Evolutionary conservation across 345 rosid genomes (phyloP).

Genomic region (Aquilaria yunnanensis): DNA sequence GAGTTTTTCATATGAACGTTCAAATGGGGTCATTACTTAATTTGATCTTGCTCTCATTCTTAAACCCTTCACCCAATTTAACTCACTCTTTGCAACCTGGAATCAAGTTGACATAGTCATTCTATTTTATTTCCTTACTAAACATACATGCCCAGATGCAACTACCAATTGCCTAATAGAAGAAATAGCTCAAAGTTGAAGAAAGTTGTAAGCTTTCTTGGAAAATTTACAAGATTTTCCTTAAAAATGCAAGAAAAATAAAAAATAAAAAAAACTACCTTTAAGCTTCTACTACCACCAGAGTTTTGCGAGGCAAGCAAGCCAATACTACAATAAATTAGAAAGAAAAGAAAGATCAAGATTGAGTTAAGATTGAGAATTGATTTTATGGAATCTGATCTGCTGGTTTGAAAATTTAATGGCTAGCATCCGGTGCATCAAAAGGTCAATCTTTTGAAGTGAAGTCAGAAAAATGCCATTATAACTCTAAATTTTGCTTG

Average conservation of each 20-base stretch:
- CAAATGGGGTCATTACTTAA: slow-evolving; percentile 28
- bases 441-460: slow-evolving; percentile 21
- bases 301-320: too few species aligned
- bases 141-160: slow-evolving; percentile 39
- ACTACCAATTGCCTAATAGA: slow-evolving; percentile 17
- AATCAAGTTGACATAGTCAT: slow-evolving; percentile 91
- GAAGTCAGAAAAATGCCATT: slow-evolving; percentile 10
- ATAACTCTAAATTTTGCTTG: slow-evolving; percentile 20
- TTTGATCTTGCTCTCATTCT: slow-evolving; percentile 25
- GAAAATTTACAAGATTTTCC: slow-evolving; percentile 12
- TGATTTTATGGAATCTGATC: slow-evolving; percentile 17
- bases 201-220: slow-evolving; percentile 10
- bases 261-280: background rate
- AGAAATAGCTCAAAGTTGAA: slow-evolving; percentile 13
- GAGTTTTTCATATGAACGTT: slow-evolving; percentile 51
- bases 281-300: background rate
- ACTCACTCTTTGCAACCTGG: slow-evolving; percentile 30
- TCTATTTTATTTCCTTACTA: slow-evolving; percentile 27
- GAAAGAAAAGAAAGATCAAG: slow-evolving; percentile 21
- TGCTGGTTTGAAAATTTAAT: slow-evolving; percentile 20
- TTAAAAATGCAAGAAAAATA: background rate
- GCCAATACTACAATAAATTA: slow-evolving; percentile 1
- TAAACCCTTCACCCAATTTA: slow-evolving; percentile 13
- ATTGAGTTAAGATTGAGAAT: slow-evolving; percentile 7
- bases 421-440: slow-evolving; percentile 31